Percentiles rank a stretch among this genome's conserved stretches.
These are phyloP conservation scores for Sclerotinia nivalis DNA, from an alignment of 2,329 filamentous ascomycete species.

Conservation along the genomic window DNA sequence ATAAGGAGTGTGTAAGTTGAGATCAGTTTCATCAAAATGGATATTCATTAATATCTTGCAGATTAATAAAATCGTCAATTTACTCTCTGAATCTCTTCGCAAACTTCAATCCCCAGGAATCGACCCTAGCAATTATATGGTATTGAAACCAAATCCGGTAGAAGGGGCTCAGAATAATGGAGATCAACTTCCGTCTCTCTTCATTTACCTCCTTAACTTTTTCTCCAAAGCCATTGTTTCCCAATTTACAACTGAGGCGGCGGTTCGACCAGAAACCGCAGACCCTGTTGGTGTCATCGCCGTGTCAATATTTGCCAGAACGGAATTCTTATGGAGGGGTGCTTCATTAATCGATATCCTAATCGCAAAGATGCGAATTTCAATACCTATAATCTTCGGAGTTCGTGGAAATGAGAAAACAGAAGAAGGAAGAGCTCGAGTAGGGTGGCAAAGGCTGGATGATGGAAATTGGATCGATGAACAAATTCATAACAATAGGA, in stretches of 20 bases:
- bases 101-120: slow-evolving; percentile 40
- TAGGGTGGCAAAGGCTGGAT: slow-evolving; percentile 68
- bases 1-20: slow-evolving; percentile 55
- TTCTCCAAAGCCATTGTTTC: slow-evolving; percentile 72
- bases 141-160: slow-evolving; percentile 48
- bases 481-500: slow-evolving; percentile 75
- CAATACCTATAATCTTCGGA: slow-evolving; percentile 84
- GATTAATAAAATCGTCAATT: slow-evolving; percentile 38
- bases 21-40: background rate
- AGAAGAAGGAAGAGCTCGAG: slow-evolving; percentile 60
- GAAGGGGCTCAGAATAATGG: slow-evolving; percentile 49
- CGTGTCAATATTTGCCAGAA: slow-evolving; percentile 71
- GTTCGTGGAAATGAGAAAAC: slow-evolving; percentile 75
- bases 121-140: slow-evolving; percentile 57
- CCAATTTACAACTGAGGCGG: slow-evolving; percentile 68
- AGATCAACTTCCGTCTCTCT: slow-evolving; percentile 60
- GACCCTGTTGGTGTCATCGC: slow-evolving; percentile 79
- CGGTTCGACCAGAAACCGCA: slow-evolving; percentile 63
- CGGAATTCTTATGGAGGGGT: slow-evolving; percentile 66
- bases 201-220: slow-evolving; percentile 75
- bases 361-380: slow-evolving; percentile 78
- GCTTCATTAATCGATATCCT: slow-evolving; percentile 77
- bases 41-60: slow-evolving; percentile 25
- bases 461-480: slow-evolving; percentile 58
- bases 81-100: background rate